A percentile compares a stretch with the other conserved stretches of the same genome.
These are phyloP conservation scores for Neurospora sp. DNA, from an alignment of 495 filamentous ascomycete species.

Conservation along the genomic window DNA sequence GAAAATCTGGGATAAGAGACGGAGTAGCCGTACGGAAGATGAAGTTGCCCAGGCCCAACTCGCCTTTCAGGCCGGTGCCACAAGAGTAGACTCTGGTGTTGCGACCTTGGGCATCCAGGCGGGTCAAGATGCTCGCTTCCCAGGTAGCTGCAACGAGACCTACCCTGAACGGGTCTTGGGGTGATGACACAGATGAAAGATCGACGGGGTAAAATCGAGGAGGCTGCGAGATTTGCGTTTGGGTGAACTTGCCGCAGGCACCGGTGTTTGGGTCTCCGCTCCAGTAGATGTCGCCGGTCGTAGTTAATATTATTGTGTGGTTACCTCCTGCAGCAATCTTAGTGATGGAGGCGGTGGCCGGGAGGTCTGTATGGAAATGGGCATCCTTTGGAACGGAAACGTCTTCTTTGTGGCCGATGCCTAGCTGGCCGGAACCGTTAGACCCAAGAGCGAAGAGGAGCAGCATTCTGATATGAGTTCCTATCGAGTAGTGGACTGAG, in stretches of 20 bases:
- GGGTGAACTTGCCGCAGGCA: slow-evolving; percentile 34
- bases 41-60: slow-evolving; percentile 51
- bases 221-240: background rate
- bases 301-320: slow-evolving; percentile 64
- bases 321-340: slow-evolving; percentile 68
- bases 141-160: slow-evolving; percentile 56
- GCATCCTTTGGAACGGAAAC: slow-evolving; percentile 56
- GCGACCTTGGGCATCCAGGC: slow-evolving; percentile 23
- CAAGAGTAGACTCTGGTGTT: slow-evolving; percentile 43
- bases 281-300: slow-evolving; percentile 46
- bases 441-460: slow-evolving; percentile 77
- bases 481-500: background rate
- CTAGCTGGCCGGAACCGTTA: slow-evolving; percentile 81
- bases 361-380: slow-evolving; percentile 23
- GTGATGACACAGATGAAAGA: slow-evolving; percentile 10
- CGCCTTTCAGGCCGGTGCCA: slow-evolving; percentile 59
- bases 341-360: slow-evolving; percentile 9
- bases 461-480: slow-evolving; percentile 18
- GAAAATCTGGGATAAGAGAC: slow-evolving; percentile 46
- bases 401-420: slow-evolving; percentile 65
- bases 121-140: slow-evolving; percentile 56
- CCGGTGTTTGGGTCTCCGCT: slow-evolving; percentile 51
- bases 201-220: slow-evolving; percentile 13
- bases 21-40: slow-evolving; percentile 17
- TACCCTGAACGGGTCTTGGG: slow-evolving; percentile 9